Conservation (phyloP, 2,329 filamentous ascomycete genomes). For the Fusarium kyushuense region DNA sequence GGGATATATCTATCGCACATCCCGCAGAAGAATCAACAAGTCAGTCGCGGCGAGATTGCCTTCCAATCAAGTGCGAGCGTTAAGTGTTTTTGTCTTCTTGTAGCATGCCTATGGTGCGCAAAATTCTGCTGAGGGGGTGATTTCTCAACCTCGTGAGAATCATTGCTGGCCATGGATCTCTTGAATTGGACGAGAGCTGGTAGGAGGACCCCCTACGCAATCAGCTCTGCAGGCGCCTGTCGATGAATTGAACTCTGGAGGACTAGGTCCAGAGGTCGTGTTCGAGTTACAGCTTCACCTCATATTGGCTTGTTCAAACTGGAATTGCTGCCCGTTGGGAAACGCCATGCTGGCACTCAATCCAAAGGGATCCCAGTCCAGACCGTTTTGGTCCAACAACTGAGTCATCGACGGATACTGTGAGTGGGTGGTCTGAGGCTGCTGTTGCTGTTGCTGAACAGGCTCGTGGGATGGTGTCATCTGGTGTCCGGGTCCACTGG, state of each 20-base stretch:
- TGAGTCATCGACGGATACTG: slow-evolving; percentile 74
- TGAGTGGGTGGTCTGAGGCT: slow-evolving; percentile 46
- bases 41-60: slow-evolving; percentile 41
- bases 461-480: slow-evolving; percentile 54
- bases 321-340: slow-evolving; percentile 80
- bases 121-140: slow-evolving; percentile 2
- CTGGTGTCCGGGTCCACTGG: slow-evolving; percentile 55
- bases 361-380: slow-evolving; percentile 94
- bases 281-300: slow-evolving; percentile 49
- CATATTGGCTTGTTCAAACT: slow-evolving; percentile 74
- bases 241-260: slow-evolving; percentile 22
- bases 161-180: slow-evolving; percentile 17
- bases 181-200: slow-evolving; percentile 26
- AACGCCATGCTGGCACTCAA: slow-evolving; percentile 96
- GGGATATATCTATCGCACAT: slow-evolving; percentile 47
- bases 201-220: slow-evolving; percentile 14
- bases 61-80: slow-evolving; percentile 42
- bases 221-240: slow-evolving; percentile 31
- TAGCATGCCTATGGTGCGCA: slow-evolving; percentile 18
- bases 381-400: slow-evolving; percentile 76
- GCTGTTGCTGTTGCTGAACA: slow-evolving; percentile 28
- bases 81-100: slow-evolving; percentile 32
- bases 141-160: slow-evolving; percentile 20
- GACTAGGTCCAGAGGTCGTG: slow-evolving; percentile 17
- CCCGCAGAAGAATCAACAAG: slow-evolving; percentile 38